These are phyloP conservation scores for Coniophora puteana DNA, from an alignment of 1,284 basidiomycete species.

Conservation along the genomic window DNA sequence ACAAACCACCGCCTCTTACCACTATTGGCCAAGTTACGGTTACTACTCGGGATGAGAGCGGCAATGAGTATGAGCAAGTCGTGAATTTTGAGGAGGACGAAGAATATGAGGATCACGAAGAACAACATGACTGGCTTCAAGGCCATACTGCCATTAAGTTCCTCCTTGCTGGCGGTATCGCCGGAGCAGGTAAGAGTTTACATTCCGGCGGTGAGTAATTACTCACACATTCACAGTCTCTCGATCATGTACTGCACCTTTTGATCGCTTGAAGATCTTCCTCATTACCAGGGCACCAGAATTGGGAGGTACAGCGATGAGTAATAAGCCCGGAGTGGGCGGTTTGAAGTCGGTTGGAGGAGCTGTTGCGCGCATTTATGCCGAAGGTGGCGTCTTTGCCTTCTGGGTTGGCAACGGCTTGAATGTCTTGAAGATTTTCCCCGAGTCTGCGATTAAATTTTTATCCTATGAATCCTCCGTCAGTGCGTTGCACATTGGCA, in stretches of 20 bases:
- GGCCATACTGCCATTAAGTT: constrained; percentile 82
- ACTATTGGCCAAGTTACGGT: constrained; percentile 18
- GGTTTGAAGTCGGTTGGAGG: constrained; percentile 69
- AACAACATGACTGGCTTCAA: constrained; percentile 63
- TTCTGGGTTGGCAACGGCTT: constrained; percentile 93
- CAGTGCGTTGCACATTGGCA: constrained; percentile 29
- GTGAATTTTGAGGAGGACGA: constrained; percentile 37
- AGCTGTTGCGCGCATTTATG: constrained; percentile 79
- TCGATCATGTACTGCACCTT: constrained; percentile 94
- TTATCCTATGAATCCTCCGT: constrained; percentile 92
- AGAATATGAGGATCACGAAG: constrained; percentile 59
- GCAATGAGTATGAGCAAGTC: constrained; percentile 15
- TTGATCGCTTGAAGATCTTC: constrained; percentile 96
- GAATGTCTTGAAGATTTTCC: constrained; percentile 90
- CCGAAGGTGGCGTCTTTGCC: constrained; percentile 82
- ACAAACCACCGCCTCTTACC: constrained; percentile 45
- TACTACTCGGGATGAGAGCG: constrained; percentile 3
- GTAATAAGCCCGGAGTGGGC: constrained; percentile 42
- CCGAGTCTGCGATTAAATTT: constrained; percentile 98
- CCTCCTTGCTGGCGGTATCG: constrained; percentile 90
- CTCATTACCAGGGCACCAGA: constrained; percentile 85
- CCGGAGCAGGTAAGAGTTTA: constrained; percentile 73
- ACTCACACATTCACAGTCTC: constrained; percentile 57
- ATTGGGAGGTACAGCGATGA: constrained; percentile 49
- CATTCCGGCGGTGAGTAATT: neutral